phyloP scores from a whole-genome alignment of 163 green algal genomes.

The Scenedesmus sp. region DNA sequence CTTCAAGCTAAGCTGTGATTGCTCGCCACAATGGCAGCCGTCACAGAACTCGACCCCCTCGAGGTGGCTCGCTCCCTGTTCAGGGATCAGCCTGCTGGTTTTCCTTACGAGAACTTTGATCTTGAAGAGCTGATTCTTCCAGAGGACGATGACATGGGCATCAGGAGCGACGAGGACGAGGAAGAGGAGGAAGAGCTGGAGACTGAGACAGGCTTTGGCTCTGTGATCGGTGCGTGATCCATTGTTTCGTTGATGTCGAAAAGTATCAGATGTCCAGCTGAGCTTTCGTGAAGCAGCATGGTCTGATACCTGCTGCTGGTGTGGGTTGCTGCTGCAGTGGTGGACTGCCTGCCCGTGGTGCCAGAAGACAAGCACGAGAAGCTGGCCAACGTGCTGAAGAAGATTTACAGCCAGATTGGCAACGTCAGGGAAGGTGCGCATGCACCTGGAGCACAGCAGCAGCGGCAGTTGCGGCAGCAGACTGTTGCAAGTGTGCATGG shows the following conservation, averaged over 20 bases:
- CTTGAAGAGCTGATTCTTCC: constrained; percentile 89
- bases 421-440: constrained; percentile 81
- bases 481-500: not conserved
- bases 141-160: constrained; percentile 89
- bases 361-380: constrained; percentile 96
- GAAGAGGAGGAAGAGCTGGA: constrained; percentile 86
- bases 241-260: not conserved
- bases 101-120: constrained; percentile 88
- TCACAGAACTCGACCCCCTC: constrained; percentile 35
- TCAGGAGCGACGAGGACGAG: constrained; percentile 88
- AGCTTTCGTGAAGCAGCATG: not conserved
- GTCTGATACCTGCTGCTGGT: not conserved
- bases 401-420: constrained; percentile 90
- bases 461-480: not conserved
- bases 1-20: not conserved
- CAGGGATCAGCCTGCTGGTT: constrained; percentile 79
- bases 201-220: constrained; percentile 94
- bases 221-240: constrained; percentile 83
- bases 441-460: not conserved
- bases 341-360: constrained; percentile 95
- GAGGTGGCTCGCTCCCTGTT: constrained; percentile 44
- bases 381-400: constrained; percentile 89
- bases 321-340: constrained; percentile 76
- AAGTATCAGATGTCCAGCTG: not conserved
- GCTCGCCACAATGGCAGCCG: constrained; percentile 42